Percentiles rank a stretch among this genome's conserved stretches.
Evolutionary conservation across 768 basidiomycete genomes (phyloP).

Genomic region (Trametes cubensis): DNA sequence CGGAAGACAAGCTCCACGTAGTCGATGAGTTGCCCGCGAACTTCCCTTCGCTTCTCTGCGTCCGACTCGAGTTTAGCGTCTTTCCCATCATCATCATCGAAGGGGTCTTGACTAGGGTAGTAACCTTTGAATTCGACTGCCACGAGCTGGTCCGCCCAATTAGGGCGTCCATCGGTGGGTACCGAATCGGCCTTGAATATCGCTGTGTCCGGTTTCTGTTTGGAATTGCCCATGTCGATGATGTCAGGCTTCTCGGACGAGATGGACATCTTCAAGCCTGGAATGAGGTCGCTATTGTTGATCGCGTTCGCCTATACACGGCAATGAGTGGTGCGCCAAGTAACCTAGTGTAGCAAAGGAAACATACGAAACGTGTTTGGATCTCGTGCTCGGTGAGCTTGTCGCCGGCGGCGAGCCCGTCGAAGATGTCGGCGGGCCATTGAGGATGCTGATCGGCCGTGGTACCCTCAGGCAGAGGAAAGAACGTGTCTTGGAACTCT

Average conservation of each 20-base stretch:
- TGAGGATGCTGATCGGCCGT: neutral
- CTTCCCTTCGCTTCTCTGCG: neutral
- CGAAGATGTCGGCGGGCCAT: neutral
- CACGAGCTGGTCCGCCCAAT: neutral
- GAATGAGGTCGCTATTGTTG: neutral
- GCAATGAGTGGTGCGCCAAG: neutral
- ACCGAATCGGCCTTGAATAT: neutral
- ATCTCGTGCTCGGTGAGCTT: neutral
- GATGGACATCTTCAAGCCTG: neutral
- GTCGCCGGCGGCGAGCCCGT: neutral
- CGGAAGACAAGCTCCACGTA: conserved; percentile 6
- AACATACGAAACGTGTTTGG: neutral
- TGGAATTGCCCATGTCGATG: neutral
- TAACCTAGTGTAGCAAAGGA: too few species aligned
- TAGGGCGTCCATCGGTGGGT: too few species aligned
- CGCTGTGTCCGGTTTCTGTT: neutral
- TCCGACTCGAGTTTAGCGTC: neutral
- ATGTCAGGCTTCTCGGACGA: neutral
- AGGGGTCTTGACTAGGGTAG: neutral
- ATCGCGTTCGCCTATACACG: neutral
- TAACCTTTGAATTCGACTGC: conserved; percentile 1
- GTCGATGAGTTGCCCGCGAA: conserved; percentile 2
- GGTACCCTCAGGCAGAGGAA: neutral
- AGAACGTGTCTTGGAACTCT: neutral
- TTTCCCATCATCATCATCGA: neutral